Conservation (phyloP, 1,139 yeast species). For the Suhomyces guaymorum region DNA sequence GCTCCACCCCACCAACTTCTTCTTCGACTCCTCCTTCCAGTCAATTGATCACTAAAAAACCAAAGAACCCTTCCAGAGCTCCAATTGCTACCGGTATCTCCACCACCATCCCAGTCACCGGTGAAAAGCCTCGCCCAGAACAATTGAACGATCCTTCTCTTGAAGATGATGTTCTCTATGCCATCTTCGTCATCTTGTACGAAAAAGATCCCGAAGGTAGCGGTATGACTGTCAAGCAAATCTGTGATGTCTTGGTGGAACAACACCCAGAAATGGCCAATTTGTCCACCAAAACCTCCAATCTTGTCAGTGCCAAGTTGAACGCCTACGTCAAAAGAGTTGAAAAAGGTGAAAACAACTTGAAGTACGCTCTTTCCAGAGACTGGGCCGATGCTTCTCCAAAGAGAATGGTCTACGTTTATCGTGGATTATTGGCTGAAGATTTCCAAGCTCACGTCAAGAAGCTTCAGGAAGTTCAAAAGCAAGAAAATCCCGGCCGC, state of each 20-base stretch:
- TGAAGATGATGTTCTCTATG: conserved; percentile 74
- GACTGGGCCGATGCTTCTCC: conserved; percentile 92
- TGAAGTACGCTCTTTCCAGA: conserved; percentile 72
- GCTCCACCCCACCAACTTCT: conserved; percentile 18
- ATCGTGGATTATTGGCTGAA: conserved; percentile 70
- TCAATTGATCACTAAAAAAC: conserved; percentile 28
- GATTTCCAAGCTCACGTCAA: conserved; percentile 73
- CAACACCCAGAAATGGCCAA: conserved; percentile 82
- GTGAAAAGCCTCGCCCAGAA: conserved; percentile 73
- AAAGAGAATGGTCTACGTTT: conserved; percentile 83
- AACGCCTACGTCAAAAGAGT: conserved; percentile 83
- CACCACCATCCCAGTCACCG: conserved; percentile 77
- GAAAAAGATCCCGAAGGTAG: conserved; percentile 66
- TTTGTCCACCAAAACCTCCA: conserved; percentile 76
- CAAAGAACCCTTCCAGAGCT: conserved; percentile 37
- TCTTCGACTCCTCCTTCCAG: conserved; percentile 18
- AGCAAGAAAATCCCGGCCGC: conserved; percentile 17
- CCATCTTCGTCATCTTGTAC: conserved; percentile 68
- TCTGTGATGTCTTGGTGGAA: conserved; percentile 71
- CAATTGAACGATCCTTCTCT: conserved; percentile 60
- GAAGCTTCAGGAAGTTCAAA: conserved; percentile 48
- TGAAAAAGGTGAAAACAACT: conserved; percentile 72
- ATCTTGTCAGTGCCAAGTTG: conserved; percentile 75
- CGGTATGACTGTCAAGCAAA: conserved; percentile 85
- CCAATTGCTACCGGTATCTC: conserved; percentile 73